Evolutionary conservation across 192 early-diverging fungal species (phyloP).

Genomic region (Mortierella antarctica): DNA sequence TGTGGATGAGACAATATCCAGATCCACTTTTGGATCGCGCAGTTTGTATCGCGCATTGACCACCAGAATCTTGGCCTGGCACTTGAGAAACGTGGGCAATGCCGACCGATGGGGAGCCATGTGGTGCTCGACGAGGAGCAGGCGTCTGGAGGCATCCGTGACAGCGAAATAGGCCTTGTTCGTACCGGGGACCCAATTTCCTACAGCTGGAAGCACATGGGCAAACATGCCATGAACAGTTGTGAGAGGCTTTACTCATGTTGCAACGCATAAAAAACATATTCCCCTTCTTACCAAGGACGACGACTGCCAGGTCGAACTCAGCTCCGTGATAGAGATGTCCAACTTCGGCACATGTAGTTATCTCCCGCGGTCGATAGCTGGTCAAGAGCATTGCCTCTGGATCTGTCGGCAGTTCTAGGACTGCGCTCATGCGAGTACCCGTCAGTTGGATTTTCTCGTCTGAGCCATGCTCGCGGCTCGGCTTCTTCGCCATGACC

Average conservation of each 20-base stretch:
- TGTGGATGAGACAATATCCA: constrained; percentile 26
- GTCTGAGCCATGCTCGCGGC: constrained; percentile 33
- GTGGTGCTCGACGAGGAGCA: constrained; percentile 35
- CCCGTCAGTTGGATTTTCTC: constrained; percentile 25
- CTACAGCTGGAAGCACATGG: not conserved
- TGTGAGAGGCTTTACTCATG: no score
- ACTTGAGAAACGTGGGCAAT: constrained; percentile 19
- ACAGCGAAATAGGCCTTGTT: constrained; percentile 31
- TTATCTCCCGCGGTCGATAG: constrained; percentile 35
- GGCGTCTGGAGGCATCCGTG: constrained; percentile 20
- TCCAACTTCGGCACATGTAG: constrained; percentile 18
- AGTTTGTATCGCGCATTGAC: constrained; percentile 30
- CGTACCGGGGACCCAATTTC: not conserved
- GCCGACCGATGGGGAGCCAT: not conserved
- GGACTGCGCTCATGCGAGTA: constrained; percentile 21
- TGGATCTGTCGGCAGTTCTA: constrained; percentile 21
- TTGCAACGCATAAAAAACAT: not conserved
- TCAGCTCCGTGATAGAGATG: constrained; percentile 30
- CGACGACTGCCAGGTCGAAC: constrained; percentile 30
- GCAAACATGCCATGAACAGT: not conserved
- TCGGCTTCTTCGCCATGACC: constrained; percentile 29
- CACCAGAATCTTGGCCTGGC: constrained; percentile 9
- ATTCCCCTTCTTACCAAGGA: constrained; percentile 21
- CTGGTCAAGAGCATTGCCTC: constrained; percentile 27
- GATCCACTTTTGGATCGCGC: constrained; percentile 22